Evolutionary conservation across 148 eudicot genomes (phyloP).

Genomic region (Chenopodium suecicum): DNA sequence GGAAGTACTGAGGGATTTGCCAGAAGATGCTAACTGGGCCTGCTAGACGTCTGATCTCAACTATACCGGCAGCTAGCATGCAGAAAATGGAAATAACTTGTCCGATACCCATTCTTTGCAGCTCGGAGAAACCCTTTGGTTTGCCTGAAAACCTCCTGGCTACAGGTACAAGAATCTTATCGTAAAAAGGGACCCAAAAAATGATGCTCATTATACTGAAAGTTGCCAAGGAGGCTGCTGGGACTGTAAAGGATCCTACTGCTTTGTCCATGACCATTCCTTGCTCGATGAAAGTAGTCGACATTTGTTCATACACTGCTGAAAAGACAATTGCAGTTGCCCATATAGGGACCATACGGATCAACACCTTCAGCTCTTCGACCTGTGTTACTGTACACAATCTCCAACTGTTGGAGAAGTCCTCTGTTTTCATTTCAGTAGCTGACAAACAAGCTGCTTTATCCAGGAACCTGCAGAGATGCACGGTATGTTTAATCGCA

Average conservation of each 20-base stretch:
- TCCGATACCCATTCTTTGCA: slow-evolving; percentile 63
- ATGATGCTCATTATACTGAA: slow-evolving; percentile 49
- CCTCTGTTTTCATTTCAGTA: slow-evolving; percentile 21
- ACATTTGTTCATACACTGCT: slow-evolving; percentile 50
- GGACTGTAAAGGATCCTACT: slow-evolving; percentile 52
- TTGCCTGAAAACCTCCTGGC: slow-evolving; percentile 42
- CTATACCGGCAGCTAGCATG: slow-evolving; percentile 41
- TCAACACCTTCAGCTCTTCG: slow-evolving; percentile 57
- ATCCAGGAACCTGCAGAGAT: slow-evolving; percentile 47
- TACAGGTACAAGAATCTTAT: slow-evolving; percentile 40
- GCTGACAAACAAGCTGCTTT: slow-evolving; percentile 52
- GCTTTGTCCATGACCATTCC: slow-evolving; percentile 54
- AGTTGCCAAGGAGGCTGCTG: slow-evolving; percentile 55
- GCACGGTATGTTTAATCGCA: not conserved
- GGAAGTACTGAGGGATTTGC: slow-evolving; percentile 57
- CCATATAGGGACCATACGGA: slow-evolving; percentile 57
- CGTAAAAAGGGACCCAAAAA: slow-evolving; percentile 49
- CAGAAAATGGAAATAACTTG: slow-evolving; percentile 41
- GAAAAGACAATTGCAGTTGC: slow-evolving; percentile 42
- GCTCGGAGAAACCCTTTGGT: slow-evolving; percentile 49
- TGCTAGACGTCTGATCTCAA: slow-evolving; percentile 41
- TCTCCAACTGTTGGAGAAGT: slow-evolving; percentile 41
- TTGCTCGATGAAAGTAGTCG: slow-evolving; percentile 55
- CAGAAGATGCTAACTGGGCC: slow-evolving; percentile 37
- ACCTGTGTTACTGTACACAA: slow-evolving; percentile 66